Evolutionary conservation across 495 filamentous ascomycete species (phyloP), one percentile per base, ranked within the genome.

Genomic region (Pyrenopolyporus hunteri): DNA sequence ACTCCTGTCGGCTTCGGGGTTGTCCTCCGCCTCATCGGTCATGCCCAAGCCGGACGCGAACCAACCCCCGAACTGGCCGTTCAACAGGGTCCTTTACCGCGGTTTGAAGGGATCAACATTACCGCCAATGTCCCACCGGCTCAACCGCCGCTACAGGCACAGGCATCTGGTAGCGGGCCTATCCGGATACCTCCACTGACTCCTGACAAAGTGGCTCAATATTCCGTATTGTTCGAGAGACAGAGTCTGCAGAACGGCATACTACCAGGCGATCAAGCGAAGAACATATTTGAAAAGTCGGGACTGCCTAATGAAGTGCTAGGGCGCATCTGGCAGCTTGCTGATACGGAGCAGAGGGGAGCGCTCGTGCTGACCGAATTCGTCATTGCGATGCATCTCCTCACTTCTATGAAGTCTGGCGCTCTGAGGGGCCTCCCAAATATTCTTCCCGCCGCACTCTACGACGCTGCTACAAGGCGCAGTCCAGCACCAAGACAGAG

Each of bases 351-450:
- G 70, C 91, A 96, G 71, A 85, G 92, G 47, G 95, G 94, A 20
- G 87, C 86, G 28, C 83, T 98, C n/a, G 89, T 90, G 59, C 79
- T 85, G 63, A 93, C 92, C 9, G 94, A 98, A 57, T 98, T 98
- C 72, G 89, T 97, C 66, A 94, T 98, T 65, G 93, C 95, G 8
- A 98, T 98, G 94, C 94, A 98, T 76, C 81, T 98, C 23, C 79
- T 98, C 47, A 90, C 90, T 4, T 97, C 93, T 5, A 92, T 87
- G 72, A 96, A 93, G 77, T 89, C 85, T 17, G 90, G 93, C 20
- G 80, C 83, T 5, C 80, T 98, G 73, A 84, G 87, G 50, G 88
- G 82, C 39, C 79, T 98, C 58, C 94, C 94, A 19, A 87, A 80
- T 53, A 87, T 88, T 29, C 82, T 98, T 1, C 95, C 95, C 20